phyloP scores from a whole-genome alignment of 2,329 filamentous ascomycete species.

The Cordyceps cateniannulata region DNA sequence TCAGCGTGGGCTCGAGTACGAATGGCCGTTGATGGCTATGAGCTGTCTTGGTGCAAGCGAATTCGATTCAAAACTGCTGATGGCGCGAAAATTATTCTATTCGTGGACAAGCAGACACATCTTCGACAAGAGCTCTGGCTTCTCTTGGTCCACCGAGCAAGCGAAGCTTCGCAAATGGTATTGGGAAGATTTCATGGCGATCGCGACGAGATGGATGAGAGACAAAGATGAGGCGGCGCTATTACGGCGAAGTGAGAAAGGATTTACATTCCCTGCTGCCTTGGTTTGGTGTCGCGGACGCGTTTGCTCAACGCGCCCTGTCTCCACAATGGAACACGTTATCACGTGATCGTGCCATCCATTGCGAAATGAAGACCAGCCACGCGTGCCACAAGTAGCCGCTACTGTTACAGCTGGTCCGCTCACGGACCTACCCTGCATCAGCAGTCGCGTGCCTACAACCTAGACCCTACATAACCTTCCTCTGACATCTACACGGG shows the following conservation, averaged over 20 bases:
- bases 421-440: no score
- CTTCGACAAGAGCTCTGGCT: neutral
- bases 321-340: no score
- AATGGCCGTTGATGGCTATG: neutral
- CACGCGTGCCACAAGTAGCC: no score
- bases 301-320: no score
- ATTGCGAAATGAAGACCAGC: no score
- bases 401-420: no score
- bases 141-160: neutral
- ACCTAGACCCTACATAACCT: no score
- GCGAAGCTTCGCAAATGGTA: neutral
- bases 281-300: no score
- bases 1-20: neutral
- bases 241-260: neutral
- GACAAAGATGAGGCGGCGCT: neutral
- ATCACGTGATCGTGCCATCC: no score
- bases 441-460: no score
- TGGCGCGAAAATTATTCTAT: neutral
- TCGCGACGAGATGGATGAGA: neutral
- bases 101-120: neutral
- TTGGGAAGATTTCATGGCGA: neutral
- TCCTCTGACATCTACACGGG: no score
- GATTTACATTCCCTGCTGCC: no score
- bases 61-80: neutral
- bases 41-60: neutral